Percentiles rank a stretch among this genome's conserved stretches.
These are phyloP conservation scores for Schizothecium vesticola DNA, from an alignment of 495 filamentous ascomycete species.

Conservation along the genomic window DNA sequence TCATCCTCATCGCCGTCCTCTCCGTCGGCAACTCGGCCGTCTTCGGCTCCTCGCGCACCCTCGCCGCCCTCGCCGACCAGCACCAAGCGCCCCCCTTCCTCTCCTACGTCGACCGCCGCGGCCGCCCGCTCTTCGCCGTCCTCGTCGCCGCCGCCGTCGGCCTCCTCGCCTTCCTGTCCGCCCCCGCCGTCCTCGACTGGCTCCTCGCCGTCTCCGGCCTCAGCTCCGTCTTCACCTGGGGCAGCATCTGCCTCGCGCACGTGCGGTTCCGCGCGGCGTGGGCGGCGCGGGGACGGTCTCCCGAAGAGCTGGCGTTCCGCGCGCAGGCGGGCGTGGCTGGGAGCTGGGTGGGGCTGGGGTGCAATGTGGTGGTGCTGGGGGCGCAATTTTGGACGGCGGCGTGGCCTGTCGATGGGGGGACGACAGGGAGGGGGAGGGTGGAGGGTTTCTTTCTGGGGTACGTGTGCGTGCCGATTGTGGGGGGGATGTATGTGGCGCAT, in stretches of 20 bases:
- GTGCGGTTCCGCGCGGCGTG: slow-evolving; percentile 88
- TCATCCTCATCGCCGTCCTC: slow-evolving; percentile 82
- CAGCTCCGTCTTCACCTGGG: slow-evolving; percentile 90
- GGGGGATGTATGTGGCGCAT: slow-evolving; percentile 68
- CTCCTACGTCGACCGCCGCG: slow-evolving; percentile 76
- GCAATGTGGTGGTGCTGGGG: slow-evolving; percentile 77
- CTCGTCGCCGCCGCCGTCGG: slow-evolving; percentile 62
- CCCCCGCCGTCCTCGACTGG: slow-evolving; percentile 72
- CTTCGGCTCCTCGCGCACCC: slow-evolving; percentile 80
- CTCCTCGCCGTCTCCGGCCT: slow-evolving; percentile 86
- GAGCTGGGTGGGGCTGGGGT: slow-evolving; percentile 74
- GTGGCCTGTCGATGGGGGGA: slow-evolving; percentile 54
- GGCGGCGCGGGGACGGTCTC: slow-evolving; percentile 59
- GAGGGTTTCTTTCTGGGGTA: slow-evolving; percentile 73
- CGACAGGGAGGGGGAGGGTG: slow-evolving; percentile 3
- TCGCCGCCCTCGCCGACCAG: slow-evolving; percentile 82
- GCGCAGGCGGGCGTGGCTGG: slow-evolving; percentile 77
- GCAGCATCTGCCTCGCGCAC: slow-evolving; percentile 79
- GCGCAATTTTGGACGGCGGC: slow-evolving; percentile 94
- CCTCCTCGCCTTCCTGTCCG: slow-evolving; percentile 73
- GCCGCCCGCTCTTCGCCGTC: slow-evolving; percentile 74
- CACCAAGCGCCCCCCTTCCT: slow-evolving; percentile 72
- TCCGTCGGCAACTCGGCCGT: slow-evolving; percentile 85
- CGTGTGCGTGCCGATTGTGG: slow-evolving; percentile 76
- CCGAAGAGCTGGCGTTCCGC: slow-evolving; percentile 73